Evolutionary conservation across 1,284 basidiomycete species (phyloP), one percentile per base, ranked within the genome.

Genomic region (Cryptococcus sp.): DNA sequence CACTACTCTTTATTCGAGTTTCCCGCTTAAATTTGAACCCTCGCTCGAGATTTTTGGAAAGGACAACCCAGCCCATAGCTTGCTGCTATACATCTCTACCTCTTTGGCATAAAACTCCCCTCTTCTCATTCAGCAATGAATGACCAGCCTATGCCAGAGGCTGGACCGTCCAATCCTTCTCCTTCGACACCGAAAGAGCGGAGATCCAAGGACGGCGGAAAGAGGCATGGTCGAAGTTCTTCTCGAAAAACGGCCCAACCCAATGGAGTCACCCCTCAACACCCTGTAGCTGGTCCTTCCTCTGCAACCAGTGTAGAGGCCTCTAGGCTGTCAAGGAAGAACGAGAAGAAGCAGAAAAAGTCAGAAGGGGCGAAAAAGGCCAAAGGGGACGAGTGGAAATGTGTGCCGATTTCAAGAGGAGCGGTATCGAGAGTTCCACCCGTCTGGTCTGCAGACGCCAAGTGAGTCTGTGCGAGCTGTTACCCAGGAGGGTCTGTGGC

Each of bases 381-480:
- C 18, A 23, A 25, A 21, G 31, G 24, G 25, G 28, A 48, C 12
- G 38, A 43, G 14, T 72, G 69, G 70, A 60, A 68, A 34, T 59
- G 57, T 45, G 58, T 68, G 16, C 63, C 69, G 26, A 55, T 93
- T 46, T 83, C 86, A 33, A 84, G 87, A 68, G 79, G 82, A 25
- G 79, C 80, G 52, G 78, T 82, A 24, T 85, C 80, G 54, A 77
- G 75, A 48, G 78, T 81, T 40, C 79, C 86, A 7, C 83, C 86
- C 35, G 74, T 90, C 50, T 90, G 90, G 72, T 88, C 87, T 26
- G 84, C 79, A 65, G 89, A 94, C 71, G 86, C 86, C 72, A 83
- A 82, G 89, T 90, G 69, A 65, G 83, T 76, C n/a, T 28, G 19
- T 23, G 6, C 31, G 37, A 22, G 32, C 25, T 33, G 7, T 34